Evolutionary conservation across 1,284 basidiomycete species (phyloP), one percentile per base, ranked within the genome.

Genomic region (Vanrija pseudolonga): DNA sequence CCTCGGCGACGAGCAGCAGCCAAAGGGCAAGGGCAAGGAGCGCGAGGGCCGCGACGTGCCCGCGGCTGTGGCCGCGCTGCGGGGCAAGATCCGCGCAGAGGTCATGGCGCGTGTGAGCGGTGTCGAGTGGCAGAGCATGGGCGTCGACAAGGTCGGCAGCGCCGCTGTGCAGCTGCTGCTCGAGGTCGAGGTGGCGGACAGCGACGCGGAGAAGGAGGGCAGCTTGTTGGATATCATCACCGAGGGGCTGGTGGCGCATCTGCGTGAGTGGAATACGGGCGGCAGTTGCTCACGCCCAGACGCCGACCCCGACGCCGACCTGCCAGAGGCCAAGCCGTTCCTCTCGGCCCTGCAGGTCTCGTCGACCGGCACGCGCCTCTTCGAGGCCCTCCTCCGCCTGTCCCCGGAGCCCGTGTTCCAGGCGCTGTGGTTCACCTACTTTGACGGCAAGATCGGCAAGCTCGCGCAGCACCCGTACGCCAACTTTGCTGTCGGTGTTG

Each of bases 401-500:
- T 81, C 85, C 6, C 85, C 90, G 0, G 72, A 78, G 4, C 62
- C 72, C n/a, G 80, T 85, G 4, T 93, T 92, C 69, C 69, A 77
- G 28, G 67, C 80, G 0, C 67, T 96, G 6, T 96, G 92, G 91
- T 67, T 74, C 5, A 81, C 81, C 0, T 94, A 95, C 74, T 87
- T 97, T 67, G 72, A 77, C 20, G 74, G 84, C 20, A 89, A 86
- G 62, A 77, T 94, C 40, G 75, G 81, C 6, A 84, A 86, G 57
- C 78, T 95, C 23, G 84, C 87, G 5, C 77, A 81, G 12, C 93
- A 97, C 73, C 90, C 92, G 2, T 88, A 92, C 3, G 90, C 89
- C 20, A 96, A 96, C 70, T 97, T 91, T 66, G 90, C 95, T 17
- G 80, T 92, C 6, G 87, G 90, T 0, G 87, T 85, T 67, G 88